phyloP scores from a whole-genome alignment of 352 stramenopile genomes.

The Phytophthora litchii region DNA sequence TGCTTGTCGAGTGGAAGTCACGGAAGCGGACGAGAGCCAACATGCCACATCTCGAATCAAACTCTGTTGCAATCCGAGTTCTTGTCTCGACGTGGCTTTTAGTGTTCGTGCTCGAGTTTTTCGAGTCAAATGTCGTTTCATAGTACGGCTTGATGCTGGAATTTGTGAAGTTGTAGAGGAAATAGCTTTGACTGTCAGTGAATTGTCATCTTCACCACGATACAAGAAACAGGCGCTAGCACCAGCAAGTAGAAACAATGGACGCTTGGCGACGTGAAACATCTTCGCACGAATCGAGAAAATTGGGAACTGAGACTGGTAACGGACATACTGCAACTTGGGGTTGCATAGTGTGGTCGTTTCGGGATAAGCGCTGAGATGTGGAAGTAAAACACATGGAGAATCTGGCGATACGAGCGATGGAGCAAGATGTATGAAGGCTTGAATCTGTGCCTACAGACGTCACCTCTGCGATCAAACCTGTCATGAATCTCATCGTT shows the following conservation, averaged over 20 bases:
- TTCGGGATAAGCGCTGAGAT: constrained; percentile 22
- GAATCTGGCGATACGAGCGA: constrained; percentile 27
- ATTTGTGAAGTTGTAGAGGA: constrained; percentile 1
- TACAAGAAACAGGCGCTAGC: constrained; percentile 58
- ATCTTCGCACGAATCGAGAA: not conserved
- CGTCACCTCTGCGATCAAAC: constrained; percentile 5
- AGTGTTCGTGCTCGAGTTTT: constrained; percentile 30
- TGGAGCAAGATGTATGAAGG: not conserved
- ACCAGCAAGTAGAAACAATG: constrained; percentile 58
- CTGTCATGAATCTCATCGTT: constrained; percentile 3
- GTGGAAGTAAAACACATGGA: constrained; percentile 28
- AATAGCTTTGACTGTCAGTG: constrained; percentile 1
- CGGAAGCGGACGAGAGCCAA: constrained; percentile 65
- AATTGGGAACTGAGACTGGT: constrained; percentile 23
- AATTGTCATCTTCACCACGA: constrained; percentile 45
- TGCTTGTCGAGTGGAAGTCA: constrained; percentile 60
- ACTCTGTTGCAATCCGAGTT: constrained; percentile 75
- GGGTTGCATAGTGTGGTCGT: constrained; percentile 18
- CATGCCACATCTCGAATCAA: constrained; percentile 67
- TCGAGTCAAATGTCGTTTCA: constrained; percentile 23
- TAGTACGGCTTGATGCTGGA: constrained; percentile 1
- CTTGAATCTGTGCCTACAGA: constrained; percentile 24
- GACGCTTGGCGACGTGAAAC: constrained; percentile 60
- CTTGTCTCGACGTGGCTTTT: constrained; percentile 52
- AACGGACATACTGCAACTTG: constrained; percentile 15